Evolutionary conservation across 2,329 filamentous ascomycete genomes (phyloP), one percentile per base, ranked within the genome.

Genomic region (Alternaria panax): DNA sequence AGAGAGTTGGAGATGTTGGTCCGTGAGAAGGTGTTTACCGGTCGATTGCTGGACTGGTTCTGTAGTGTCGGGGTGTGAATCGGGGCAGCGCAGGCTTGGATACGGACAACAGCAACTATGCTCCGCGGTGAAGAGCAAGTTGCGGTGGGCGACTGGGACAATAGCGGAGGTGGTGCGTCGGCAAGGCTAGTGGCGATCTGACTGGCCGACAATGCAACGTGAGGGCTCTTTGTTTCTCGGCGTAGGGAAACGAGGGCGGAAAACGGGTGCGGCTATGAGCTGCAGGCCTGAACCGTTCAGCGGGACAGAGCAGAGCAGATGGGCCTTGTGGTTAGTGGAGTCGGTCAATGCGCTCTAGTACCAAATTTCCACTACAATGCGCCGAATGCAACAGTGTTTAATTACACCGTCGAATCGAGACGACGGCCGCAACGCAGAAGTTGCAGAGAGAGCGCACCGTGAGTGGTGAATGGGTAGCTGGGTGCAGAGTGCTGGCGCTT

Each of bases 261-360:
- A 40, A 53, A 28, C 32, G 41, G 30, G 30, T 55, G 50, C 30
- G 40, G 28, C 36, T 22, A 18, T 40, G 32, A 20, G 43, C 50
- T 38, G 40, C 47, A 52, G 53, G 53, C 41, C 32, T 50, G 48
- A 38, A 42, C 42, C 28, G 55, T 59, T 18, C 22, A 59, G 30
- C 41, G 48, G 48, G 46, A 41, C 46, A 27, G 38, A 55, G 45
- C 54, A 46, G 51, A 54, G 47, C 43, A 56, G 48, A 36, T 51
- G 48, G 48, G 32, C 48, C 43, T 34, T 45, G 46, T 56, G 58
- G 64, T 54, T 58, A 66, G 67, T 65, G 63, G 66, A 67, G 66
- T 63, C 65, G 70, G 72, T 74, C 68, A 69, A 74, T 72, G 73
- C 74, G 73, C 66, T 69, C 58, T 50, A 59, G 54, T 46, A 38